Conservation (phyloP, 2,329 filamentous ascomycete genomes). For the Penicillium polonicum region DNA sequence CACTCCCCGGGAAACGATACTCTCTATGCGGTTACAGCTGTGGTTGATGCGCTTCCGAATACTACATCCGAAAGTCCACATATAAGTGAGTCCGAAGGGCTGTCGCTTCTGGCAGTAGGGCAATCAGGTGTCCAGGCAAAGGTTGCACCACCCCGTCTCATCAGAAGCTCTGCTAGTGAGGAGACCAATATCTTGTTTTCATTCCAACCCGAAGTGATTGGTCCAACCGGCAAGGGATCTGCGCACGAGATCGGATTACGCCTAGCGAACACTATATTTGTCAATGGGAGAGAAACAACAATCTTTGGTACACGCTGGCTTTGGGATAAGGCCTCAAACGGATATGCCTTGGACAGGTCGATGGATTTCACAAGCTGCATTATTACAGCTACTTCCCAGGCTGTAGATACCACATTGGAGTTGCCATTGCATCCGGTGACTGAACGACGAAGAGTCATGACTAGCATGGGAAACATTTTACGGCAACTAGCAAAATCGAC, state of each 20-base stretch:
- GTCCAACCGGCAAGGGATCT: slow-evolving; percentile 3
- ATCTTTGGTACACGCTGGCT: slow-evolving; percentile 40
- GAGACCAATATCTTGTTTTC: slow-evolving; percentile 37
- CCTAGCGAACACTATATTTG: slow-evolving; percentile 44
- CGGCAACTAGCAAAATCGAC: slow-evolving; percentile 40
- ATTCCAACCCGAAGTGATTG: slow-evolving; percentile 13
- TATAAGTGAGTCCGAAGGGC: slow-evolving; percentile 32
- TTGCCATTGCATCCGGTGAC: slow-evolving; percentile 41
- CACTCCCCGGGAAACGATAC: slow-evolving; percentile 11
- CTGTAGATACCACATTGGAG: slow-evolving; percentile 22
- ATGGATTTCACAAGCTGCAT: slow-evolving; percentile 35
- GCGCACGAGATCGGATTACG: slow-evolving; percentile 39
- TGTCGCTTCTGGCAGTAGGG: slow-evolving; percentile 35
- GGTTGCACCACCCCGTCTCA: slow-evolving; percentile 26
- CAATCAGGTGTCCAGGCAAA: slow-evolving; percentile 32
- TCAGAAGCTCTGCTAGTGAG: slow-evolving; percentile 31
- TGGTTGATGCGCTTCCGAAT: slow-evolving; percentile 39
- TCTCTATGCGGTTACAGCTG: slow-evolving; percentile 34
- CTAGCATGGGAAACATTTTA: slow-evolving; percentile 46
- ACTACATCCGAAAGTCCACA: background rate
- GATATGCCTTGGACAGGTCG: slow-evolving; percentile 27
- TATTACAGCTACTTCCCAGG: slow-evolving; percentile 21
- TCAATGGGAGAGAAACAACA: slow-evolving; percentile 44
- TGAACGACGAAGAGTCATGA: slow-evolving; percentile 38
- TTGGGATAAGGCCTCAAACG: slow-evolving; percentile 22